Conservation (phyloP, 2,329 filamentous ascomycete genomes). For the Alternaria gaisen region DNA sequence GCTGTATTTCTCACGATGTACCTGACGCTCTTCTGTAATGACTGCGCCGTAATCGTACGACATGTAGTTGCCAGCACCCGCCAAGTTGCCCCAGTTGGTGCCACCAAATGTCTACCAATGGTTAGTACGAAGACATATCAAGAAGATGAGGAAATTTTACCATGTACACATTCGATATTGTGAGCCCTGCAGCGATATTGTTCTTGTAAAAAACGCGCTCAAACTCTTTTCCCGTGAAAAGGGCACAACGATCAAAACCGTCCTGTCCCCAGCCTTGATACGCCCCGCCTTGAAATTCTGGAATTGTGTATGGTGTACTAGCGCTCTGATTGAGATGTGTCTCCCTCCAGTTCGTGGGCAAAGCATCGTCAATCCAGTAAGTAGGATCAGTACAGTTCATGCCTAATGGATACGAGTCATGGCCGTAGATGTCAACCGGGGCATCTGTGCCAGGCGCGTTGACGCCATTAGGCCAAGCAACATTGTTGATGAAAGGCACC, state of each 20-base stretch:
- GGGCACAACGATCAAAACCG: conserved; percentile 71
- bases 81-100: conserved; percentile 83
- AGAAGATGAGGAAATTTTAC: conserved; percentile 6
- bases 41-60: conserved; percentile 68
- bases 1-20: conserved; percentile 77
- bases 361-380: conserved; percentile 63
- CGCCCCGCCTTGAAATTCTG: conserved; percentile 71
- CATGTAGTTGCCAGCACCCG: conserved; percentile 65
- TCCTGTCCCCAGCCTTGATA: conserved; percentile 77
- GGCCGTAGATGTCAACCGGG: conserved; percentile 69
- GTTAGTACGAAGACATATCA: conserved; percentile 3
- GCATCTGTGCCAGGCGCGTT: conserved; percentile 68
- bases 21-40: conserved; percentile 72
- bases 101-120: conserved; percentile 68
- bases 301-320: conserved; percentile 68
- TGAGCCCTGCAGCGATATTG: conserved; percentile 68
- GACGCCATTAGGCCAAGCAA: conserved; percentile 65
- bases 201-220: conserved; percentile 82
- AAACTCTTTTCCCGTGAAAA: conserved; percentile 74
- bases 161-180: conserved; percentile 78
- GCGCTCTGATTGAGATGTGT: conserved; percentile 68
- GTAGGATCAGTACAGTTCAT: conserved; percentile 68
- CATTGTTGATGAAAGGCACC: conserved; percentile 78
- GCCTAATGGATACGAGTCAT: conserved; percentile 69
- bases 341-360: conserved; percentile 65